phyloP scores from a whole-genome alignment of 306 rosid species.

The Corylus americana region DNA sequence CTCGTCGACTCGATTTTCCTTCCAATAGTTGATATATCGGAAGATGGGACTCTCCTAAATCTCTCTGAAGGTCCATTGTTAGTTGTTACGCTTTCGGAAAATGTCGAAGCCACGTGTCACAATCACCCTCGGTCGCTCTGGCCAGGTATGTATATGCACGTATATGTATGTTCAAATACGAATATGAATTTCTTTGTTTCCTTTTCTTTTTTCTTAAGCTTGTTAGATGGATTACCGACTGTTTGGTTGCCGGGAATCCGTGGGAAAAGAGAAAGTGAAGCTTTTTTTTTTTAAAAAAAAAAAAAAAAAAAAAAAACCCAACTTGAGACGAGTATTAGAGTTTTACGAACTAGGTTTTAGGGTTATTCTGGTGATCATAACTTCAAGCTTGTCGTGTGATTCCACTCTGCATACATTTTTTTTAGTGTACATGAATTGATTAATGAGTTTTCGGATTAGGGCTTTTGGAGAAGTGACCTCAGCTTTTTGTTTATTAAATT shows the following conservation, averaged over 20 bases:
- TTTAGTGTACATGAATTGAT: background rate
- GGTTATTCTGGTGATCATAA: background rate
- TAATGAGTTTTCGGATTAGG: background rate
- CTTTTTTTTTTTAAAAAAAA: background rate
- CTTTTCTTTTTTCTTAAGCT: background rate
- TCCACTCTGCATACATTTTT: background rate
- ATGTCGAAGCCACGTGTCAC: constrained; percentile 61
- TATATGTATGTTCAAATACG: background rate
- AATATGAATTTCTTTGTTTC: too few relatives aligned
- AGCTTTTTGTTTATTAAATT: background rate
- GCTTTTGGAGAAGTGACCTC: background rate
- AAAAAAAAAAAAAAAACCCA: too few relatives aligned
- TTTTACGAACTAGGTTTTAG: background rate
- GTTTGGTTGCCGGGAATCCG: background rate
- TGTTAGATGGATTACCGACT: background rate
- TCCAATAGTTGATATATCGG: background rate
- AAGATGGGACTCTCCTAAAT: background rate
- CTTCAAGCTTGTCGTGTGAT: background rate
- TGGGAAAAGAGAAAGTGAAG: background rate
- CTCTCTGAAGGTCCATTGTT: constrained; percentile 1
- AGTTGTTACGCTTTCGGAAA: background rate
- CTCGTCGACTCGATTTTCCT: background rate
- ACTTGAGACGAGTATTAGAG: background rate
- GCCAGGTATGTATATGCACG: constrained; percentile 45
- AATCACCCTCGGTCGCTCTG: constrained; percentile 61